phyloP scores from a whole-genome alignment of 2,329 filamentous ascomycete species.

The Onygenales sp. region DNA sequence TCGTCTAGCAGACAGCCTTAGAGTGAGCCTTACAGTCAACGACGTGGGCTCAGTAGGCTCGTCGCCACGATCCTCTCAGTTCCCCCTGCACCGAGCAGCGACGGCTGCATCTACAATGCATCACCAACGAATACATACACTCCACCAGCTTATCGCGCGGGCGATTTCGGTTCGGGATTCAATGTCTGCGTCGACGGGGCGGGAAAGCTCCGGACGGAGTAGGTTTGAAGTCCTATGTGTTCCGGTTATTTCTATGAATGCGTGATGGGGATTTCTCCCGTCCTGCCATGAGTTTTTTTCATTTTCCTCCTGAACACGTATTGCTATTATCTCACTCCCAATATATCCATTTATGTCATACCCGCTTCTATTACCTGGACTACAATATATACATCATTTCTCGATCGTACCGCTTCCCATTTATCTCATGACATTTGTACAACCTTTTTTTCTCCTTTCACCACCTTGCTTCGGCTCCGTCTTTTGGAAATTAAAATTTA shows the following conservation, averaged over 20 bases:
- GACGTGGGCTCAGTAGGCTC: background rate
- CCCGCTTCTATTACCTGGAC: too few species aligned
- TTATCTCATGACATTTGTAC: background rate
- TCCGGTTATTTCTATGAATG: conserved; percentile 10
- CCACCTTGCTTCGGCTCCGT: too few species aligned
- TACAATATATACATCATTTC: background rate
- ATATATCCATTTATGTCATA: background rate
- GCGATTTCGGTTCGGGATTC: conserved; percentile 6
- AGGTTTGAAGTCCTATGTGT: conserved; percentile 7
- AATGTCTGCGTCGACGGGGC: background rate
- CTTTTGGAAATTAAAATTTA: too few species aligned
- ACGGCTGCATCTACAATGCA: background rate
- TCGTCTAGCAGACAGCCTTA: background rate
- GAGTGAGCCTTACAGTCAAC: background rate
- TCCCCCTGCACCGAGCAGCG: conserved; percentile 1
- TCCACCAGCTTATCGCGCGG: conserved; percentile 12
- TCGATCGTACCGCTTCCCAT: background rate
- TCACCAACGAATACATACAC: conserved; percentile 9
- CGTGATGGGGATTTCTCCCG: background rate
- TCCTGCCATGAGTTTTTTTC: background rate
- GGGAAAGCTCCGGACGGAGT: background rate
- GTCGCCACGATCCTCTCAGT: background rate
- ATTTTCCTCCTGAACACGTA: background rate
- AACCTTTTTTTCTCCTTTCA: too few species aligned
- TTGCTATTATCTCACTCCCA: background rate